Base-by-base conservation (phyloP, 257 asterid genomes). In the Przewalskia tangutica region DNA sequence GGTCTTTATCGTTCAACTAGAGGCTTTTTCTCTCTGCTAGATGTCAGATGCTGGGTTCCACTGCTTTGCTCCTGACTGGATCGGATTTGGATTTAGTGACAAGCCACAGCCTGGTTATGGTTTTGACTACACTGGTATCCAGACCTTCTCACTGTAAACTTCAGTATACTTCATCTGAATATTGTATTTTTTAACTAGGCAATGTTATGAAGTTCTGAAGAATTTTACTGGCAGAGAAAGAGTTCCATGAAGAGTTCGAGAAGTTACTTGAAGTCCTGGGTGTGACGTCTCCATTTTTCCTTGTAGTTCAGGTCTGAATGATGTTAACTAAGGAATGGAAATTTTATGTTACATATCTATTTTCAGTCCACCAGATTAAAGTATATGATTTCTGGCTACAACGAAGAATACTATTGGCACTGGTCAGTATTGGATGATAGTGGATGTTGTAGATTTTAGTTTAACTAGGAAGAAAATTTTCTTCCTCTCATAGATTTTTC, bases 31-130 rank as follows among this genome's bases (percentile, higher is more conserved):
- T 84, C 62, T 83, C 51, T 68, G 77, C 42, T 86, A 93, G 98
- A 85, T 95, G 95, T 90, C 97, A n/a, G 95, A 94, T 83, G 82
- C 89, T 73, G 99, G 99, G 66, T 95, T 89, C 86, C 98, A 89
- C 86, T 95, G 99, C 86, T 89, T 90, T 84, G 99, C 99, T 38
- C 99, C 97, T 62, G 99, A 94, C 90, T 95, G 99, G 99, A 88
- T 95, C 78, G 99, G 99, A 87, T 95, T 91, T 84, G 99, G 99
- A 79, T 94, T 95, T 75, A 95, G 98, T 82, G 97, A 94, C 84
- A 91, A 92, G 90, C 99, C 98, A 44, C 99, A 93, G 87, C 87
- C 97, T 81, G 98, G 97, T 88, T 94, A 92, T 84, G 99, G 96
- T 62, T 95, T 94, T 77, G 97, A 95, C 85, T 95, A 93, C 85